Evolutionary conservation across 192 early-diverging fungal genomes (phyloP).

Genomic region (Coemansia sp.): DNA sequence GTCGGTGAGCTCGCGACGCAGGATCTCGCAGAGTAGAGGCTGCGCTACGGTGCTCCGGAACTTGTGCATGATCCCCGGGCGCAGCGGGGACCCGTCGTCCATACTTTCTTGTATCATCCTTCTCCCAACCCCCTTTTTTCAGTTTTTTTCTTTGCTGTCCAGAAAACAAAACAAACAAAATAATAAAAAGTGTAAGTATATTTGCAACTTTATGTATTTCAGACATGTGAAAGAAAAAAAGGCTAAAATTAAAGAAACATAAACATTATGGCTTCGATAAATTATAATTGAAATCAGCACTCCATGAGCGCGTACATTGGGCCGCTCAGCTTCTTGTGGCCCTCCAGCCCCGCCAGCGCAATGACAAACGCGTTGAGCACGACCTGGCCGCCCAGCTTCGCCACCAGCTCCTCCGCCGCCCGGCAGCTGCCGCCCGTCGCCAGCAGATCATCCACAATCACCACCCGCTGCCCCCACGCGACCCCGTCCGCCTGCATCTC

Average conservation of each 20-base stretch:
- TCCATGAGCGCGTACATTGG: constrained; percentile 88
- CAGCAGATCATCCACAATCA: constrained; percentile 96
- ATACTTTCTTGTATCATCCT: not conserved
- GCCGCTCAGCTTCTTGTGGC: constrained; percentile 71
- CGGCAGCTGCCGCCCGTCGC: constrained; percentile 86
- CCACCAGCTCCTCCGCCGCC: constrained; percentile 82
- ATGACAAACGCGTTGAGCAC: constrained; percentile 91
- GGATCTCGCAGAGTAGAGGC: constrained; percentile 16
- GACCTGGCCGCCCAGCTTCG: constrained; percentile 66
- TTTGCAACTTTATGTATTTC: too few relatives aligned
- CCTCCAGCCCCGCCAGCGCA: constrained; percentile 84
- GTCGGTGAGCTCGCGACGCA: constrained; percentile 21
- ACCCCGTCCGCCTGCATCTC: constrained; percentile 86
- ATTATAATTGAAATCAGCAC: constrained; percentile 11
- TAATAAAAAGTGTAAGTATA: too few relatives aligned
- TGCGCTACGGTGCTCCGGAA: constrained; percentile 18
- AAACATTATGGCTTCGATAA: too few relatives aligned
- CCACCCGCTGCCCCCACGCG: constrained; percentile 77
- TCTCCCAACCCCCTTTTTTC: too few relatives aligned
- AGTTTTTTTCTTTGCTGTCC: too few relatives aligned
- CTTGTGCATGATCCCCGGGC: constrained; percentile 19
- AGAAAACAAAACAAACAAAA: too few relatives aligned
- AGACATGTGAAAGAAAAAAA: too few relatives aligned
- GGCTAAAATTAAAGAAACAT: too few relatives aligned
- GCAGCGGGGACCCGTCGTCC: not conserved